Conservation (phyloP, 805 yeast genomes). For the Candida fluviatilis region DNA sequence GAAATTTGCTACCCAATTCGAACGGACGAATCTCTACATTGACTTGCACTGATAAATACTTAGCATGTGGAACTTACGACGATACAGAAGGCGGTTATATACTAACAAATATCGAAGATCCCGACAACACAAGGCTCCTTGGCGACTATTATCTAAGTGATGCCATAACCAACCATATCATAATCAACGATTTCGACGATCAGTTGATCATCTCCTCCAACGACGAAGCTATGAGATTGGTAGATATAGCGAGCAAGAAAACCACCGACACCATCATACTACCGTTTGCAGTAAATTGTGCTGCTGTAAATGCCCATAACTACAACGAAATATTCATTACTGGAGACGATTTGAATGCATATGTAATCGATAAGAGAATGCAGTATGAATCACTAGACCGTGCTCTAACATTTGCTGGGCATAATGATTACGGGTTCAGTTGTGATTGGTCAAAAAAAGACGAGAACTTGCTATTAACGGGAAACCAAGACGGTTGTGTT, state of each 20-base stretch:
- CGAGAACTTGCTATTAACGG: conserved; percentile 46
- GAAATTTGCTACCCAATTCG: conserved; percentile 20
- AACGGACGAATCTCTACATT: conserved; percentile 46
- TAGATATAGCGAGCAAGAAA: conserved; percentile 29
- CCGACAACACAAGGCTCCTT: conserved; percentile 13
- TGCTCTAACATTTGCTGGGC: conserved; percentile 29
- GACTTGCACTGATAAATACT: conserved; percentile 35
- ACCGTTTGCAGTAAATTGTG: conserved; percentile 50
- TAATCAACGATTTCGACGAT: conserved; percentile 25
- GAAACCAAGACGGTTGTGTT: conserved; percentile 59
- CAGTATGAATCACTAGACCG: not conserved
- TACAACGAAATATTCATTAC: conserved; percentile 40
- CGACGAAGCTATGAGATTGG: conserved; percentile 39
- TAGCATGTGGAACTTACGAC: conserved; percentile 49
- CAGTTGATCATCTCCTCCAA: conserved; percentile 47
- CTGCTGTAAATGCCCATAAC: conserved; percentile 38
- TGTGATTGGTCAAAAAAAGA: conserved; percentile 53
- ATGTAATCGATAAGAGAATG: conserved; percentile 42
- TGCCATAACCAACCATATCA: conserved; percentile 51
- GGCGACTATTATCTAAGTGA: conserved; percentile 43
- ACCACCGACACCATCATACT: conserved; percentile 14
- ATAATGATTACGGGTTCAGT: conserved; percentile 53
- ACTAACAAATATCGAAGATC: conserved; percentile 29
- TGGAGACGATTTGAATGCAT: conserved; percentile 46
- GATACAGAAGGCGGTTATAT: conserved; percentile 43